These are phyloP conservation scores for Ustilago shanxiensis DNA, from an alignment of 1,284 basidiomycete genomes.

Conservation along the genomic window DNA sequence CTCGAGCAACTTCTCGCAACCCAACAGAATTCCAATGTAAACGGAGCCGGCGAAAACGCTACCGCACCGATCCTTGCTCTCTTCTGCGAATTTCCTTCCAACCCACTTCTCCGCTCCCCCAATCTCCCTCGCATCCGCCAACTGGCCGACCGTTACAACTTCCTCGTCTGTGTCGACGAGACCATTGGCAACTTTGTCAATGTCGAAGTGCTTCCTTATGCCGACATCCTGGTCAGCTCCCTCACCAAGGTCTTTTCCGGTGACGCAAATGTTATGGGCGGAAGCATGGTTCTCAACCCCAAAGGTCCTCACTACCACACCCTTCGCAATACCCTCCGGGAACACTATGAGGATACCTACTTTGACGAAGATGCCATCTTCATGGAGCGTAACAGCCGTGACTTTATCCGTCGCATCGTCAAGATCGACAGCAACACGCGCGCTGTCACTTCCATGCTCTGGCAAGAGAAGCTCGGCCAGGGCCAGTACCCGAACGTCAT, in stretches of 20 bases:
- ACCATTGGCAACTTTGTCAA: constrained; percentile 97
- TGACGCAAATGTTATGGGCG: constrained; percentile 96
- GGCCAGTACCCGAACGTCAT: constrained; percentile 72
- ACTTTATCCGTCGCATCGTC: constrained; percentile 83
- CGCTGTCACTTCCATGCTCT: constrained; percentile 84
- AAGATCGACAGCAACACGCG: constrained; percentile 87
- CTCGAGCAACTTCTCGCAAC: constrained; percentile 78
- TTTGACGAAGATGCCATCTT: constrained; percentile 93
- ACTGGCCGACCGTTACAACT: constrained; percentile 89
- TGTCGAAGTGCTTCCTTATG: constrained; percentile 88
- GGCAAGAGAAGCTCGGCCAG: constrained; percentile 49
- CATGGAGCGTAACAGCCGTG: constrained; percentile 97
- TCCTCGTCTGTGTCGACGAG: constrained; percentile 92
- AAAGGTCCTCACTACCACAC: constrained; percentile 77
- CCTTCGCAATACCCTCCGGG: constrained; percentile 77
- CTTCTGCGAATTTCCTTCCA: constrained; percentile 90
- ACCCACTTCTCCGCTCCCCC: constrained; percentile 88
- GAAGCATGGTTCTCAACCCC: constrained; percentile 80
- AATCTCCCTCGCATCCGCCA: constrained; percentile 82
- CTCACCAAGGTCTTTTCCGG: constrained; percentile 96
- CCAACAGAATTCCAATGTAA: constrained; percentile 69
- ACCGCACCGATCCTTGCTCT: constrained; percentile 71
- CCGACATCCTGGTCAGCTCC: constrained; percentile 93
- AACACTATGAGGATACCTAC: constrained; percentile 85
- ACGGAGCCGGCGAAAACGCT: constrained; percentile 53